These are phyloP conservation scores for Kodamaea sagamina DNA, from an alignment of 805 yeast genomes.

Conservation along the genomic window DNA sequence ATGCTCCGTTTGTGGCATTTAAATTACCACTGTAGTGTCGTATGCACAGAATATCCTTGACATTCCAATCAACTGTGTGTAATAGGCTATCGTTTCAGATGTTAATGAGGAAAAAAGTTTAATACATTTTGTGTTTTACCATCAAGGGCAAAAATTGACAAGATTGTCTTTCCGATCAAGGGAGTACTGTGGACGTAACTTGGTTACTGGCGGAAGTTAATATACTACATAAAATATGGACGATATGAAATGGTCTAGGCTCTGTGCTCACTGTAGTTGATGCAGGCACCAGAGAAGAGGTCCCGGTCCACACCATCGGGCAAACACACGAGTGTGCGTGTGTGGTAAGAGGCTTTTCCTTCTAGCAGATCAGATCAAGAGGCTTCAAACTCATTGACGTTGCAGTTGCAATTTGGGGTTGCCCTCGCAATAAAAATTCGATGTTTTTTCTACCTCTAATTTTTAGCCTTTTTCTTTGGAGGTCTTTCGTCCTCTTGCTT, in stretches of 20 bases:
- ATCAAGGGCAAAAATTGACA: no score
- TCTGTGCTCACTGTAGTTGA: background rate
- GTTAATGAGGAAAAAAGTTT: no score
- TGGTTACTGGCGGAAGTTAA: background rate
- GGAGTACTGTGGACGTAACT: background rate
- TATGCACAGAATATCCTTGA: conserved; percentile 3
- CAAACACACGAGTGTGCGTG: no score
- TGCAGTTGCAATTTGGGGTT: no score
- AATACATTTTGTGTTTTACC: no score
- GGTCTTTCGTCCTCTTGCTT: conserved; percentile 18
- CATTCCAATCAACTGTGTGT: conserved; percentile 2
- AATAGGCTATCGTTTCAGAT: background rate
- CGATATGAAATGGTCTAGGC: background rate
- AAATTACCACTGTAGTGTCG: background rate
- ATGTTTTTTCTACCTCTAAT: background rate
- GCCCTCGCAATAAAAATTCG: no score
- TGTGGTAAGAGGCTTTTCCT: no score
- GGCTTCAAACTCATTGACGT: no score
- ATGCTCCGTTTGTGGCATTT: no score
- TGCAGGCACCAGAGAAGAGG: no score
- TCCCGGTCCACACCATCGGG: no score
- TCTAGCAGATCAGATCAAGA: no score
- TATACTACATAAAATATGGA: conserved; percentile 4
- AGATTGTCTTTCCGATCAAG: background rate
- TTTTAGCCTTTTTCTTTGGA: conserved; percentile 21